phyloP scores from a whole-genome alignment of 345 rosid species.

The Eucalyptus pauciflora region DNA sequence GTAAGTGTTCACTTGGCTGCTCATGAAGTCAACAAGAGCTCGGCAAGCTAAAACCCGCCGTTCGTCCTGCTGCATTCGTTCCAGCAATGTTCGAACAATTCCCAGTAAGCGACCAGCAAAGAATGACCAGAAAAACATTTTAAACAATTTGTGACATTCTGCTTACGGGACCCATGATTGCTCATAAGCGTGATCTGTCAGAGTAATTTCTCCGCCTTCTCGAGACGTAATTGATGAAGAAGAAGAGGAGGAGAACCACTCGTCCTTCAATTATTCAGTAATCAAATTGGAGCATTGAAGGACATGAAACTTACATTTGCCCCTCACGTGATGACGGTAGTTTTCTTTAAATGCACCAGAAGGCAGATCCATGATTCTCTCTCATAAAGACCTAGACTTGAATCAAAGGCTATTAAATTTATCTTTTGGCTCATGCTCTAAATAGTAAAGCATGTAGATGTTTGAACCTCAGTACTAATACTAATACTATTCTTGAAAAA shows the following conservation, averaged over 20 bases:
- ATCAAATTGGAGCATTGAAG: not conserved
- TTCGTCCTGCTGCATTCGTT: conserved; percentile 54
- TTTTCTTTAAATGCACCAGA: conserved; percentile 51
- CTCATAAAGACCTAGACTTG: not conserved
- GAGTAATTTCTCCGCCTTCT: not conserved
- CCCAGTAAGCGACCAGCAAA: conserved; percentile 74
- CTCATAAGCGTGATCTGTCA: not conserved
- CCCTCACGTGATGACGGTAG: conserved; percentile 57
- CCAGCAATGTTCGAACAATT: conserved; percentile 61
- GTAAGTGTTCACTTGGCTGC: conserved; percentile 47
- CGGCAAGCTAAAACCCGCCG: conserved; percentile 61
- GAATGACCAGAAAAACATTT: conserved; percentile 47
- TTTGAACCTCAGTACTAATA: not conserved
- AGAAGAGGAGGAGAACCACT: not conserved
- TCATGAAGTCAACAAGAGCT: conserved; percentile 66
- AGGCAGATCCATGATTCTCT: conserved; percentile 58
- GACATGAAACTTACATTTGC: conserved; percentile 47
- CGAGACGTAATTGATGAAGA: not conserved
- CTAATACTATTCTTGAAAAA: too few relatives aligned
- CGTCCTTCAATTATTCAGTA: not conserved
- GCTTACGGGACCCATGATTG: not conserved
- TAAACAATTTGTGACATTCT: not conserved
- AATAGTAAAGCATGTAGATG: not conserved
- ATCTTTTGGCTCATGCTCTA: not conserved
- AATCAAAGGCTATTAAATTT: not conserved